Conservation (phyloP, 1,139 yeast species). For the Kodamaea anthophila region DNA sequence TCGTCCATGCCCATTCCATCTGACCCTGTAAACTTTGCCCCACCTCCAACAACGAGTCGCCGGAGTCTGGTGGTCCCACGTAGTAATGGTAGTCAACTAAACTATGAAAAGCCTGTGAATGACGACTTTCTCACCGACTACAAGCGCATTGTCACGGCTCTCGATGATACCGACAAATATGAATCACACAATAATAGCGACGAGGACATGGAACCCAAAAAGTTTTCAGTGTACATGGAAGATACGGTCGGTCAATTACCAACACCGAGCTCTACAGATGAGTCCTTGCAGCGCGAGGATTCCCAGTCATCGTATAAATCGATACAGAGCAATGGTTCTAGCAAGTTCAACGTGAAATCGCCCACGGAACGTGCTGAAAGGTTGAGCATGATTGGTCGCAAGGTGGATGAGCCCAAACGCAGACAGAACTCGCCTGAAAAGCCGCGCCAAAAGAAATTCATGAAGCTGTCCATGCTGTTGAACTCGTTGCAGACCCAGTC, state of each 20-base stretch:
- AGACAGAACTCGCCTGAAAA: conserved; percentile 7
- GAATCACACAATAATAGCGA: conserved; percentile 5
- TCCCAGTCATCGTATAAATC: conserved; percentile 31
- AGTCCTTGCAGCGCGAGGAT: conserved; percentile 17
- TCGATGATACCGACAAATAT: conserved; percentile 5
- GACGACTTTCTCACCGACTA: conserved; percentile 1
- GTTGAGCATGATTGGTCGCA: conserved; percentile 8
- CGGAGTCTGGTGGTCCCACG: conserved; percentile 1
- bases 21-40: conserved; percentile 1
- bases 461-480: conserved; percentile 7
- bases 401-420: conserved; percentile 6
- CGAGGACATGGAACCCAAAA: conserved; percentile 2
- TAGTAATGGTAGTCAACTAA: conserved; percentile 1
- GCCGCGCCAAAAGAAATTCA: conserved; percentile 2
- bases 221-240: conserved; percentile 1
- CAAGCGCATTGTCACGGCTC: conserved; percentile 1
- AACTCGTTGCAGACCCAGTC: conserved; percentile 9
- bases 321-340: conserved; percentile 33
- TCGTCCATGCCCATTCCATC: background rate
- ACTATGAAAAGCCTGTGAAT: no score
- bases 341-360: conserved; percentile 28
- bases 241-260: conserved; percentile 12
- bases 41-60: conserved; percentile 2
- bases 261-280: conserved; percentile 14
- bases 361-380: conserved; percentile 16